Conservation (phyloP, 257 asterid genomes). For the Perilla frutescens region DNA sequence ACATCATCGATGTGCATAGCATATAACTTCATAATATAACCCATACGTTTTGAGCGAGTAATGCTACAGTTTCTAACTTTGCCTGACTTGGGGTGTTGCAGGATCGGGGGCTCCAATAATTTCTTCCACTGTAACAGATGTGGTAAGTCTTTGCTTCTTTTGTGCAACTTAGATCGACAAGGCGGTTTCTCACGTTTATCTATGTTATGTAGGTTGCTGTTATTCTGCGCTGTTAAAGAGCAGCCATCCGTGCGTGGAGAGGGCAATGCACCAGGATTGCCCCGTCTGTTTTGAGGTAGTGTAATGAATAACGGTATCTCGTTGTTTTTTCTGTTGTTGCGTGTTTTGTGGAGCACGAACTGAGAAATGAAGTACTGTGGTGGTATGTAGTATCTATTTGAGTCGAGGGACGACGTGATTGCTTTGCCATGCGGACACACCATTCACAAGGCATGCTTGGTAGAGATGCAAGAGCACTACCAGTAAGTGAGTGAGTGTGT, state of each 20-base stretch:
- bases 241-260: conserved; percentile 82
- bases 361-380: neutral
- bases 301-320: too few relatives aligned
- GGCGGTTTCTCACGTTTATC: neutral
- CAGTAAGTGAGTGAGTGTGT: conserved; percentile 47
- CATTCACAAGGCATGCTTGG: conserved; percentile 79
- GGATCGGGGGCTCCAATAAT: conserved; percentile 74
- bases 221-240: conserved; percentile 55
- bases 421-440: conserved; percentile 90
- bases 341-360: neutral
- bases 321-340: neutral
- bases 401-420: conserved; percentile 70
- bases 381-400: conserved; percentile 68
- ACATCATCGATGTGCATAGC: neutral
- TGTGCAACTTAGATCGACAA: neutral
- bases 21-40: too few relatives aligned
- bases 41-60: too few relatives aligned
- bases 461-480: conserved; percentile 82
- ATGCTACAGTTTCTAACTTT: too few relatives aligned
- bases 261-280: conserved; percentile 96
- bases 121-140: conserved; percentile 76
- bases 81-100: conserved; percentile 39
- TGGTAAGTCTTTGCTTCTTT: conserved; percentile 44
- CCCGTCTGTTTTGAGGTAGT: conserved; percentile 90
- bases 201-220: conserved; percentile 46